phyloP scores from a whole-genome alignment of 768 basidiomycete species.

The Pisolithus microcarpus region DNA sequence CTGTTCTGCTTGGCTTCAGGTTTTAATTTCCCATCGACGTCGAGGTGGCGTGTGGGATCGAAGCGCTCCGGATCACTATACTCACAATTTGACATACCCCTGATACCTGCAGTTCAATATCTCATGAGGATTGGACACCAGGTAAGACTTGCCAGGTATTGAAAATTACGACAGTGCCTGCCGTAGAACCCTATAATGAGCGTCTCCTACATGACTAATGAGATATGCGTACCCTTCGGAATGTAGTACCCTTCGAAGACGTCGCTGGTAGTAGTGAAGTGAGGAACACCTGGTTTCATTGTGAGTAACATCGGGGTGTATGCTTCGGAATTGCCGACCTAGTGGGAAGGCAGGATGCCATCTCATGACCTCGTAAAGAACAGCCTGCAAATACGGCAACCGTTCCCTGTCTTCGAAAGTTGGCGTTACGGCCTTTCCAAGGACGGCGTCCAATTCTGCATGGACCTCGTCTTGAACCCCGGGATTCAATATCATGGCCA shows the following conservation, averaged over 20 bases:
- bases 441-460: slow-evolving; percentile 3
- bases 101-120: background rate
- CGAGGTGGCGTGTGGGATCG: background rate
- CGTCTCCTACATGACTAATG: background rate
- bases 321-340: background rate
- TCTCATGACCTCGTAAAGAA: slow-evolving; percentile 4
- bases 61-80: background rate
- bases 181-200: background rate
- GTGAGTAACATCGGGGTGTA: background rate
- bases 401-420: background rate
- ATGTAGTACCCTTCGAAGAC: background rate
- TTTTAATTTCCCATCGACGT: background rate
- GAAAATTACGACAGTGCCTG: background rate
- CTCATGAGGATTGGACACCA: background rate
- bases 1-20: background rate
- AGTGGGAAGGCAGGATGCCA: slow-evolving; percentile 1
- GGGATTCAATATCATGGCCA: slow-evolving; percentile 4
- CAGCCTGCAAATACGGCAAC: slow-evolving; percentile 5
- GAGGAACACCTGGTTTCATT: background rate
- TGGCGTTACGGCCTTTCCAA: background rate
- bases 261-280: background rate
- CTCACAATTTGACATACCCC: background rate
- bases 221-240: background rate
- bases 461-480: slow-evolving; percentile 2
- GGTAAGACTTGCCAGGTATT: background rate